These are phyloP conservation scores for Pseudognaphalium luteoalbum DNA, from an alignment of 129 eudicot species.

Conservation along the genomic window DNA sequence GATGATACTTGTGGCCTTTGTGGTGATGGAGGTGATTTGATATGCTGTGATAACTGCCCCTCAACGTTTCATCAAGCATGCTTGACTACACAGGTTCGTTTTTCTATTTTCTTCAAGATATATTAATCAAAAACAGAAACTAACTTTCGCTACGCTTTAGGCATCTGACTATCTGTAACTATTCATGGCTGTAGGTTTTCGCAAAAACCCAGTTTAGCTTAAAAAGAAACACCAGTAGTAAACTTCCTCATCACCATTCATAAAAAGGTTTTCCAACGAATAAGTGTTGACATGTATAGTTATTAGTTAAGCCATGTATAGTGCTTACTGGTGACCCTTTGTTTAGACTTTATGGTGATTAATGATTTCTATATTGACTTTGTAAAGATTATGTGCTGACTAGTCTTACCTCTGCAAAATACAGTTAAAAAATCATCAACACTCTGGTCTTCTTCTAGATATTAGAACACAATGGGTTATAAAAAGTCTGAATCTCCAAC, in stretches of 20 bases:
- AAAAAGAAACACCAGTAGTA: not conserved
- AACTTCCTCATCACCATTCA: not conserved
- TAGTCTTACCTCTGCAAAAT: no score
- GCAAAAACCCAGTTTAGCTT: not conserved
- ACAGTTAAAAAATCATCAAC: not conserved
- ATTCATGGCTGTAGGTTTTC: not conserved
- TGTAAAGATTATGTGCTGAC: not conserved
- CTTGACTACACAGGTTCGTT: constrained; percentile 72
- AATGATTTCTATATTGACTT: not conserved
- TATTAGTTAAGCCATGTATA: no score
- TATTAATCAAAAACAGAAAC: not conserved
- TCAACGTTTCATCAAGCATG: constrained; percentile 91
- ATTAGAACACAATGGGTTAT: not conserved
- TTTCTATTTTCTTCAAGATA: not conserved
- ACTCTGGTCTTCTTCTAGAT: not conserved
- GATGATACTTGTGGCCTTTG: constrained; percentile 97
- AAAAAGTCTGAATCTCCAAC: not conserved
- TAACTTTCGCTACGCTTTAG: not conserved
- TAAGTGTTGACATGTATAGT: not conserved
- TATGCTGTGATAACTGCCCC: constrained; percentile 95
- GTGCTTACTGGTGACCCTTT: not conserved
- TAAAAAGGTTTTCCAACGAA: not conserved
- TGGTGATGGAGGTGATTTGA: constrained; percentile 94
- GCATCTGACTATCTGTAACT: not conserved
- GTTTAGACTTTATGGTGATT: not conserved